A percentile compares a stretch with the other conserved stretches of the same genome.
Conservation (phyloP, 805 yeast species). For the Candida adriatica region DNA sequence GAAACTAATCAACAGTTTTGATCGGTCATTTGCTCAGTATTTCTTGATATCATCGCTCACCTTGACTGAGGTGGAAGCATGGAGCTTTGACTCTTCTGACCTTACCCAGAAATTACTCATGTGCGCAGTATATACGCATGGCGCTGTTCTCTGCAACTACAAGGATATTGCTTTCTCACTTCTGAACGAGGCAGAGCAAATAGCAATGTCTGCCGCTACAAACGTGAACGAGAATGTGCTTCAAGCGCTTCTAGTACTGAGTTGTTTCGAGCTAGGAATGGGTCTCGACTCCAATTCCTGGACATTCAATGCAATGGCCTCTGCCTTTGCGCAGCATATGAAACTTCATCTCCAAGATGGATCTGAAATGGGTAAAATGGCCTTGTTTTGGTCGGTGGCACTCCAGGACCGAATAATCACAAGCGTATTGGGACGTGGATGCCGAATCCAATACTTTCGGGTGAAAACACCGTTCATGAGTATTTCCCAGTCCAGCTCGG, state of each 20-base stretch:
- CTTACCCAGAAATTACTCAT: constrained; percentile 23
- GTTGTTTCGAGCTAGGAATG: constrained; percentile 29
- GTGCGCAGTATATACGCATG: constrained; percentile 26
- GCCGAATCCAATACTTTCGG: constrained; percentile 28
- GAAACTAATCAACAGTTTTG: no score
- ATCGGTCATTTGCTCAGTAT: neutral
- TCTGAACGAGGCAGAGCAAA: constrained; percentile 21
- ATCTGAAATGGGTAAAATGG: constrained; percentile 1
- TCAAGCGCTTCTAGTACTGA: constrained; percentile 25
- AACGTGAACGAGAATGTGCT: constrained; percentile 20
- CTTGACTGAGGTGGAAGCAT: neutral
- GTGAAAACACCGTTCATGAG: constrained; percentile 24
- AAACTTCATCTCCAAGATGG: constrained; percentile 17
- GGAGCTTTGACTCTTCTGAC: neutral
- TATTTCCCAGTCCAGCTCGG: neutral
- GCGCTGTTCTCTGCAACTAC: constrained; percentile 20
- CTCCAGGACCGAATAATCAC: constrained; percentile 29
- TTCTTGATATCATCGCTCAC: neutral
- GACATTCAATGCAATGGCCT: constrained; percentile 28
- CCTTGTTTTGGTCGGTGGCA: constrained; percentile 25
- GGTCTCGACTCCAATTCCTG: constrained; percentile 27
- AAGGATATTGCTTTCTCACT: constrained; percentile 11
- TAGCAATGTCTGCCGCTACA: constrained; percentile 6
- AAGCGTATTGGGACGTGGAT: constrained; percentile 28
- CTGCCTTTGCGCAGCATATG: constrained; percentile 25